These are phyloP conservation scores for Spergularia bocconei DNA, from an alignment of 148 eudicot genomes.

Conservation along the genomic window DNA sequence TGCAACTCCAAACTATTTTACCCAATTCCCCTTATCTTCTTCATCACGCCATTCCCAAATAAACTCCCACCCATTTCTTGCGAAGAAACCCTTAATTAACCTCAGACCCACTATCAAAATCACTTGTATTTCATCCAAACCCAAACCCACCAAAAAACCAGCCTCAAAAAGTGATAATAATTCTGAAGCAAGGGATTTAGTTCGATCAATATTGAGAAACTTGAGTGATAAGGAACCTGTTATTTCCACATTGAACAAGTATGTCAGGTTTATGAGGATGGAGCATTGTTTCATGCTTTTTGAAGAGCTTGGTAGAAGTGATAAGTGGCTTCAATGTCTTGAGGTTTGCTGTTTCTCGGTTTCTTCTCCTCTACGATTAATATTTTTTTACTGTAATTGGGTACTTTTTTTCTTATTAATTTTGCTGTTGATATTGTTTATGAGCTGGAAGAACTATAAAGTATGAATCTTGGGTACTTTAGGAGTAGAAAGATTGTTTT, in stretches of 20 bases:
- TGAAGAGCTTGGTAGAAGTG: slow-evolving; percentile 77
- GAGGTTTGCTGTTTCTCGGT: slow-evolving; percentile 53
- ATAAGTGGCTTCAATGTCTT: slow-evolving; percentile 91
- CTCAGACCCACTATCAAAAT: slow-evolving; percentile 18
- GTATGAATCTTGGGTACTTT: background rate
- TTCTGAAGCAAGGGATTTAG: slow-evolving; percentile 57
- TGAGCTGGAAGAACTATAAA: background rate
- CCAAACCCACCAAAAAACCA: slow-evolving; percentile 38
- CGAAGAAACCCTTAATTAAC: slow-evolving; percentile 12
- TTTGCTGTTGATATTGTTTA: background rate
- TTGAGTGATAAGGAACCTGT: slow-evolving; percentile 54
- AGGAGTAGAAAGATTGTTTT: background rate
- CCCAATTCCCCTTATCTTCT: slow-evolving; percentile 24
- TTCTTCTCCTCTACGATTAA: background rate
- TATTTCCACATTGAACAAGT: slow-evolving; percentile 54
- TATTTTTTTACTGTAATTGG: background rate
- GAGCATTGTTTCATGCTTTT: slow-evolving; percentile 92
- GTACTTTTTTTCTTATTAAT: background rate
- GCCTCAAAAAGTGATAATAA: slow-evolving; percentile 18
- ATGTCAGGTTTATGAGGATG: slow-evolving; percentile 58
- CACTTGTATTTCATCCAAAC: slow-evolving; percentile 27
- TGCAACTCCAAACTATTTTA: background rate
- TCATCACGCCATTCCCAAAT: slow-evolving; percentile 18
- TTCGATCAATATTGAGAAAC: slow-evolving; percentile 50
- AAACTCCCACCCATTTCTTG: slow-evolving; percentile 1